Base-by-base conservation (phyloP, 768 basidiomycete species). In the Lanmaoa pseudosensibilis region DNA sequence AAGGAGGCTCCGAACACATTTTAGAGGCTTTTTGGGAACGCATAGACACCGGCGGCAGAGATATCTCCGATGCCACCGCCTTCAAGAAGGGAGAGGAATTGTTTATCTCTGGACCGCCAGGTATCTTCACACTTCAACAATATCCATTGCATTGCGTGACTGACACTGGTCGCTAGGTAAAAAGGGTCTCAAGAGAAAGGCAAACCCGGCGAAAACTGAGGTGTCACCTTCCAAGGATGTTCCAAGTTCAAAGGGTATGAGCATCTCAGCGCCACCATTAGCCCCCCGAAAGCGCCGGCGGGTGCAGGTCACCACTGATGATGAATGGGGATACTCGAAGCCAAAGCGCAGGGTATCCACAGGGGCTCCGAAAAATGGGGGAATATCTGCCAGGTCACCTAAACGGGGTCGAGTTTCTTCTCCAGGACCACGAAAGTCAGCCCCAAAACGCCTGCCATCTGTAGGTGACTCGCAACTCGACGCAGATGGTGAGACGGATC, bases 51-150 rank as follows among this genome's bases (percentile, higher is more conserved):
- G 58, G 67, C 32, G 71, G 69, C 33, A 78, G 86, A 55, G 84
- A 88, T 57, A 69, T 74, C 45, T 65, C 74, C 1, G 74, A 85
- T 58, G 60, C 84, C 48, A 69, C 67, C 21, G 67, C 73, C 18
- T 90, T 88, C 74, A 73, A 74, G 41, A 71, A 65, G 19, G 82
- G 81, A 50, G 86, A 89, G 56, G 75, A 77, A 40, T 74, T 88
- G 49, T 58, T 79, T 30, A 78, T 80, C 18, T 70, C 77, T 21
- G 86, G 87, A 0, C 86, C 86, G 45, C 86, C 86, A 48, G 78
- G 86, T 87, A 74, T 57, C 69, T 34, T 45, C 25, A 18, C 32
- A 5, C 6, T 18, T 4, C 23, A 5, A 37, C 25, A 5, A 12
- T n/a, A 33, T 51, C n/a, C 19, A 18, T 51, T 44, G 2, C 15